Percentiles rank a stretch among this genome's conserved stretches.
Evolutionary conservation across 2,329 filamentous ascomycete genomes (phyloP).

Genomic region (Diaporthe ampelina): DNA sequence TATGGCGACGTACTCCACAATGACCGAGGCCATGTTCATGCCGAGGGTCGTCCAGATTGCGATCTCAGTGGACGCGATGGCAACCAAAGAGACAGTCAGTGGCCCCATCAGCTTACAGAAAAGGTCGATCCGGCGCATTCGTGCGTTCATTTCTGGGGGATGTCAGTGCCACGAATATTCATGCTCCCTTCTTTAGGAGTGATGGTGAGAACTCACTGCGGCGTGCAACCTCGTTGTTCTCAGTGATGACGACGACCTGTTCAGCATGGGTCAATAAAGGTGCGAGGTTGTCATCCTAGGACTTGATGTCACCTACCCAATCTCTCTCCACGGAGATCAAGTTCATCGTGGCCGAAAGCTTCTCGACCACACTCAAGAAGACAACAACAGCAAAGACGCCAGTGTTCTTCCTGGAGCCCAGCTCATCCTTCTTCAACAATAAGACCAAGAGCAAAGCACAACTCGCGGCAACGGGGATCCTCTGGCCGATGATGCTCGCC

Average conservation of each 20-base stretch:
- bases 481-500: constrained; percentile 62
- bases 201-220: constrained; percentile 36
- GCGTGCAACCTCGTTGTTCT: constrained; percentile 51
- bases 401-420: constrained; percentile 49
- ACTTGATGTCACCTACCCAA: constrained; percentile 62
- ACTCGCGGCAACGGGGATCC: constrained; percentile 60
- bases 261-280: constrained; percentile 42
- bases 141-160: constrained; percentile 60
- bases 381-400: constrained; percentile 55
- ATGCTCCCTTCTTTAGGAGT: too few relatives aligned
- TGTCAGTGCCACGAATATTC: background rate
- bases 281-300: rapidly evolving
- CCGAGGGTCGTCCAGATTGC: constrained; percentile 63
- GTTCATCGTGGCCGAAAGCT: constrained; percentile 73
- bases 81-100: constrained; percentile 63
- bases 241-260: constrained; percentile 63
- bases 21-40: constrained; percentile 62
- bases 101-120: constrained; percentile 70
- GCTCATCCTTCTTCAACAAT: constrained; percentile 36
- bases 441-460: constrained; percentile 62
- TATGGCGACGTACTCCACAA: constrained; percentile 65
- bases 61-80: constrained; percentile 57
- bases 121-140: constrained; percentile 71
- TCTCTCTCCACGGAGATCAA: constrained; percentile 79
- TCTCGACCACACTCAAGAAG: constrained; percentile 76